Conservation (phyloP, 208 protist genomes). For the Trypanosoma cruzi region DNA sequence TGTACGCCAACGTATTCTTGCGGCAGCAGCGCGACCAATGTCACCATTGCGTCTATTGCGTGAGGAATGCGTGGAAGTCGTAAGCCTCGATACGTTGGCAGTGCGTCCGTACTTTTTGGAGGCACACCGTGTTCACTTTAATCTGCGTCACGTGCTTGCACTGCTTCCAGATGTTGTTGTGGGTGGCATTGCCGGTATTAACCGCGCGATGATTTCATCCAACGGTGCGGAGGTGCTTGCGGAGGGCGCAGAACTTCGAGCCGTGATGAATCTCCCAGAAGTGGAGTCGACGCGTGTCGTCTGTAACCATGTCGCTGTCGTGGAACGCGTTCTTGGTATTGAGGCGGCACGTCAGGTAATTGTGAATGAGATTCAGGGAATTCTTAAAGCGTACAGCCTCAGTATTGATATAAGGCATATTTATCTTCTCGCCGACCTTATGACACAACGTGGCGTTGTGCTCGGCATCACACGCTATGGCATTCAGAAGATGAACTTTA, state of each 20-base stretch:
- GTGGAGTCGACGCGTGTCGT: slow-evolving; percentile 89
- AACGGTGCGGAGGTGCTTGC: slow-evolving; percentile 86
- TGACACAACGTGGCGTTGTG: slow-evolving; percentile 98
- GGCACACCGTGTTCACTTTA: slow-evolving; percentile 62
- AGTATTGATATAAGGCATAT: slow-evolving; percentile 98
- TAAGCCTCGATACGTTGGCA: slow-evolving; percentile 60
- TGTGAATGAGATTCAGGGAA: slow-evolving; percentile 97
- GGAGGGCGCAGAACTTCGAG: slow-evolving; percentile 92
- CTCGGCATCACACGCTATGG: slow-evolving; percentile 99
- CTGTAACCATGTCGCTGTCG: slow-evolving; percentile 98
- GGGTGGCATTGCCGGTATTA: slow-evolving; percentile 93
- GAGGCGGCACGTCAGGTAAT: slow-evolving; percentile 97
- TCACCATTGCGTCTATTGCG: slow-evolving; percentile 91
- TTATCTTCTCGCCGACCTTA: slow-evolving; percentile 99
- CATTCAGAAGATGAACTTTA: slow-evolving; percentile 99
- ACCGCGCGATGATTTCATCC: slow-evolving; percentile 96
- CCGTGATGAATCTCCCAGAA: slow-evolving; percentile 96
- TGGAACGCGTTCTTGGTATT: slow-evolving; percentile 97
- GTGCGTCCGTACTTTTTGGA: slow-evolving; percentile 73
- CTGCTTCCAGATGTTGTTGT: slow-evolving; percentile 92
- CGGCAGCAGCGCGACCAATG: slow-evolving; percentile 60
- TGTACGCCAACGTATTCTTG: slow-evolving; percentile 83
- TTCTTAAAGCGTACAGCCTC: slow-evolving; percentile 97
- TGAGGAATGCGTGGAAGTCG: slow-evolving; percentile 71
- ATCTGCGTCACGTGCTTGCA: slow-evolving; percentile 86